Evolutionary conservation across 768 basidiomycete species (phyloP), one percentile per base, ranked within the genome.

Genomic region (Suillus ampliporus): DNA sequence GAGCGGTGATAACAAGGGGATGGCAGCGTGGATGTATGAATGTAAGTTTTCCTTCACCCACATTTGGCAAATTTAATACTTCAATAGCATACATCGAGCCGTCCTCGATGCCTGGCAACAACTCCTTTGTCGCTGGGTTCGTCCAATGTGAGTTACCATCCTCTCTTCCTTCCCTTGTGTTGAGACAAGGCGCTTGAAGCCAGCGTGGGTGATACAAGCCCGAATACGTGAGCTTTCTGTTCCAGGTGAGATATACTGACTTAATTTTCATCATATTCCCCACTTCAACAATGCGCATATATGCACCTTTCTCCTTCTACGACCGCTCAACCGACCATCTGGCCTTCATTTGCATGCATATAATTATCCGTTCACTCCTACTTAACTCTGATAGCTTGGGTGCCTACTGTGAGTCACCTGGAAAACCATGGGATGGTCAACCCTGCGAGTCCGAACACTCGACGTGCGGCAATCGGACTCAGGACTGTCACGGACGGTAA

Each of bases 11-110:
- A 93, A 93, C 78, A 93, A 94, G 72, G 92, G 92, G 44, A 92
- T 93, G 90, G 90, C 91, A 4, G 90, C 90, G 9, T 89, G 84
- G 72, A 71, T 92, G 19, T 94, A 91, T 64, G 92, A 93, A 81
- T 77, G 89, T 89, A 62, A 56, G 82, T 61, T 1, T 56, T 43
- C 19, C 10, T 34, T 26, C n/a, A 34, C 54, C 58, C 28, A n/a
- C 26, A 57, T 46, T 52, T 43, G 47, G 56, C 19, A 15, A 15
- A 1, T 14, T n/a, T 34, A 5, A 40, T 48, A 44, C 57, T 58
- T 58, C 47, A 26, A 31, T 63, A 91, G 88, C 87, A 21, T 82
- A 79, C 58, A 80, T 86, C 0, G 89, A 92, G 69, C 90, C 91
- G 4, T 71, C 79, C 54, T 65, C 85, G 0, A 81, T 85, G 81